phyloP scores from a whole-genome alignment of 2,329 filamentous ascomycete species.

The Kalmusia sp. region DNA sequence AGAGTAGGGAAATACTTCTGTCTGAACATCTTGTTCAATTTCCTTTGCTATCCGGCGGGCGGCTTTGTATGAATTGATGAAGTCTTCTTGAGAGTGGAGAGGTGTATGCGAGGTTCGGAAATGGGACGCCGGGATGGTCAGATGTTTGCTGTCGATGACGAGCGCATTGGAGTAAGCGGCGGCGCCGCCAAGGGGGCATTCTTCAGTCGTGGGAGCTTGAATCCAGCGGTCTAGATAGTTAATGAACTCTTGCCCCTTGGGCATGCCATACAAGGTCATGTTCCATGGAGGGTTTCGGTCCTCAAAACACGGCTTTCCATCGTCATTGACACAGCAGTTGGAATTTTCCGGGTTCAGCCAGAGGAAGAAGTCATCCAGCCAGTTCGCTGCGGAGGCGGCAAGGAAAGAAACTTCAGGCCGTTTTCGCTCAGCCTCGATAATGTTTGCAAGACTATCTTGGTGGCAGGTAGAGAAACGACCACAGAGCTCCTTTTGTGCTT shows the following conservation, averaged over 20 bases:
- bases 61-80: conserved; percentile 87
- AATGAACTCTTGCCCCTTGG: conserved; percentile 89
- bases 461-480: conserved; percentile 91
- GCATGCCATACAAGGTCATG: conserved; percentile 88
- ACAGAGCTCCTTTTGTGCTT: conserved; percentile 85
- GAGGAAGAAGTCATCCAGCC: conserved; percentile 95
- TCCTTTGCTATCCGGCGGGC: conserved; percentile 86
- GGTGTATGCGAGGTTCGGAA: conserved; percentile 92
- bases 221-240: conserved; percentile 87
- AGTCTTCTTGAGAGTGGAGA: conserved; percentile 85
- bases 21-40: conserved; percentile 73
- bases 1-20: conserved; percentile 93
- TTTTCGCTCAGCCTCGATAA: conserved; percentile 93
- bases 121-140: conserved; percentile 80
- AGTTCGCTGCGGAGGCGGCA: conserved; percentile 85
- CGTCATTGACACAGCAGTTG: conserved; percentile 71
- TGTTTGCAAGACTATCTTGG: conserved; percentile 81
- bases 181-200: conserved; percentile 87
- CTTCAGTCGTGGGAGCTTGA: conserved; percentile 76
- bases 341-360: conserved; percentile 87
- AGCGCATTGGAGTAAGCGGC: conserved; percentile 87
- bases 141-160: conserved; percentile 72
- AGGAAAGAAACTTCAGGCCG: conserved; percentile 87
- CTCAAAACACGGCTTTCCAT: conserved; percentile 76
- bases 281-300: conserved; percentile 84